A percentile compares a stretch with the other conserved stretches of the same genome.
These are phyloP conservation scores for Rutstroemia sp. DNA, from an alignment of 2,329 filamentous ascomycete species.

Conservation along the genomic window DNA sequence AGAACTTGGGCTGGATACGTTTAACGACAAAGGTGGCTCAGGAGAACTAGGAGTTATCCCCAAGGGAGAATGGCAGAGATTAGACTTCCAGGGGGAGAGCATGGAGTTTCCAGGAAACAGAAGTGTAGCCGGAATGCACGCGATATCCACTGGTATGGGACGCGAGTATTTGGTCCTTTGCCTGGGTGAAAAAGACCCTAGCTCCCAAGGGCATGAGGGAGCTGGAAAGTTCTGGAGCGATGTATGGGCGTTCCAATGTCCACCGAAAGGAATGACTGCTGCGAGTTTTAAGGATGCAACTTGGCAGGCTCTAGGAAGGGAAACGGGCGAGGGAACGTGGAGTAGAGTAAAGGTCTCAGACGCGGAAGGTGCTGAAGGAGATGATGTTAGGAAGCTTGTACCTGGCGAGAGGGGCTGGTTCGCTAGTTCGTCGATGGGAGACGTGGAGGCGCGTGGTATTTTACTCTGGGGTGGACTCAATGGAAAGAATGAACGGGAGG, in stretches of 20 bases:
- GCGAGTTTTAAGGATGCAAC: slow-evolving; percentile 51
- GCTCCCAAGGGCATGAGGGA: slow-evolving; percentile 40
- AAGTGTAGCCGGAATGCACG: slow-evolving; percentile 46
- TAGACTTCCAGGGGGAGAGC: slow-evolving; percentile 37
- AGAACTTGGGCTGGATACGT: slow-evolving; percentile 47
- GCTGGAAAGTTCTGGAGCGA: slow-evolving; percentile 50
- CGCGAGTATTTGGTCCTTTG: slow-evolving; percentile 55
- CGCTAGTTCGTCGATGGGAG: slow-evolving; percentile 46
- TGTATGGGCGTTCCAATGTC: slow-evolving; percentile 58
- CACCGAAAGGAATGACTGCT: slow-evolving; percentile 44
- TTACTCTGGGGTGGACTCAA: slow-evolving; percentile 54
- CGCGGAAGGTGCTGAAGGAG: slow-evolving; percentile 36
- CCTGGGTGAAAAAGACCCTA: slow-evolving; percentile 49
- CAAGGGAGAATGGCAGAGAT: slow-evolving; percentile 47
- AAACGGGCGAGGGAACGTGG: slow-evolving; percentile 54
- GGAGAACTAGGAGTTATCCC: slow-evolving; percentile 45
- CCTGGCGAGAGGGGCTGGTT: slow-evolving; percentile 51
- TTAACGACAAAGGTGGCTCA: slow-evolving; percentile 41
- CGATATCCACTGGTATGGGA: slow-evolving; percentile 50
- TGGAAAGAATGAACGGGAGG: slow-evolving; percentile 42
- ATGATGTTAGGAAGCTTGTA: slow-evolving; percentile 35
- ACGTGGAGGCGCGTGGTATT: slow-evolving; percentile 52
- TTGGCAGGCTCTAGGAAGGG: slow-evolving; percentile 42
- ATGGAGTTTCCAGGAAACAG: slow-evolving; percentile 44
- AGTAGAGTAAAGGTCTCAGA: slow-evolving; percentile 44